Percentiles rank a stretch among this genome's conserved stretches.
Conservation (phyloP, 768 basidiomycete genomes). For the Austroboletus eburneus region DNA sequence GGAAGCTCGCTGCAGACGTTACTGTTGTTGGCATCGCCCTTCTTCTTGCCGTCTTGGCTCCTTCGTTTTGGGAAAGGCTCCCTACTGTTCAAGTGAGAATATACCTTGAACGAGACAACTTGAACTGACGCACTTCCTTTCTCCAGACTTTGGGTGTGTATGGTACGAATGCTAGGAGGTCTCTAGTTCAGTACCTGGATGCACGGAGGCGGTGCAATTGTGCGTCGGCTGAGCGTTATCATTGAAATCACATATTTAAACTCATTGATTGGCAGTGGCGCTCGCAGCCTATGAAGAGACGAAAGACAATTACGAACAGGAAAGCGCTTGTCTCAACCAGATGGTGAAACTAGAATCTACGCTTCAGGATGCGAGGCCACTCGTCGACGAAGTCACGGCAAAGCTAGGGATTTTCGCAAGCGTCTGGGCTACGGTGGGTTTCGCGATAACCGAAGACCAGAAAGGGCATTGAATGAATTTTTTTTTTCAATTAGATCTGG, state of each 20-base stretch:
- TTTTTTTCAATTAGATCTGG: conserved; percentile 9
- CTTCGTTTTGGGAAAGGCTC: conserved; percentile 8
- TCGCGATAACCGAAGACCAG: no score
- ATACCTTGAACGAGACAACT: background rate
- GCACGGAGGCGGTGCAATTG: conserved; percentile 1
- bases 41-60: conserved; percentile 12
- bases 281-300: background rate
- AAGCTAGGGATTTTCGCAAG: conserved; percentile 17
- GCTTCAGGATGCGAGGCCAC: conserved; percentile 10
- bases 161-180: conserved; percentile 1
- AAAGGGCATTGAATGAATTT: no score
- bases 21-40: conserved; percentile 12
- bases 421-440: conserved; percentile 18
- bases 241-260: background rate
- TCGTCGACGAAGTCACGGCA: conserved; percentile 16
- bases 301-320: conserved; percentile 12
- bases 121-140: background rate
- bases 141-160: conserved; percentile 6
- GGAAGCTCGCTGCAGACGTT: conserved; percentile 14
- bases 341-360: conserved; percentile 13
- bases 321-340: conserved; percentile 11
- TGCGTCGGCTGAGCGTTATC: background rate
- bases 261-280: conserved; percentile 8
- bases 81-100: conserved; percentile 3
- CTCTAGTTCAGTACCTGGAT: conserved; percentile 9